Base-by-base conservation (phyloP, 2,329 filamentous ascomycete species). In the Nemania sp. region DNA sequence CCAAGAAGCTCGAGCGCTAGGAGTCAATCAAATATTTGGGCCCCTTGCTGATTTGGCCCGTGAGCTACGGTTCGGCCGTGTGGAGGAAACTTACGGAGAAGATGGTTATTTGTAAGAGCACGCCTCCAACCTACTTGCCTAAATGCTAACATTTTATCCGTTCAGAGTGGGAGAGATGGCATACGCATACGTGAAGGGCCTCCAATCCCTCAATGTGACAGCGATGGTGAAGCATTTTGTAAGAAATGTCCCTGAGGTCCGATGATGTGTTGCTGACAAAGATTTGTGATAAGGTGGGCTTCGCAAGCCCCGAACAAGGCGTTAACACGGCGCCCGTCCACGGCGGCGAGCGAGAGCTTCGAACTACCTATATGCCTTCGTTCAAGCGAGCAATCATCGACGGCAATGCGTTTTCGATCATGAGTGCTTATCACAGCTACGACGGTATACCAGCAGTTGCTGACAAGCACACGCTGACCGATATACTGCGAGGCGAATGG, bases 171-270 rank as follows among this genome's bases (percentile, higher is more conserved):
- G 87, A 3, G 86, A 90, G 65, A 79, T 89, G 52, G 84, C 81
- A 1, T 84, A 89, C 61, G 74, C 77, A 24, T 80, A 74, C 46
- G 75, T 76, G 57, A 77, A 75, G 58, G 77, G 87, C 19, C 73
- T 90, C 2, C 86, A 91, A 67, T 78, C 77, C 11, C 75, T 77
- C 28, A 84, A 84, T 37, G 86, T 90, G 5, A 84, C 82, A 20
- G 82, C 88, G 14, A 90, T 83, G 70, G 84, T 91, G 41, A 91
- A 91, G 73, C 88, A 91, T 66, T 91, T 87, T 67, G 85, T 75
- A 66, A 69, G 72, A 26, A 15, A 17, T 12, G n/a, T 7, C 28
- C 17, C 26, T 14, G 43, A 50, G 40, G 23, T 14, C 17, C n/a
- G 40, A 57, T 47, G 54, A 26, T 6, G 28, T 42, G 42, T 30